Evolutionary conservation across 495 filamentous ascomycete species (phyloP), one percentile per base, ranked within the genome.

Genomic region (Aspergillus bridgeri): DNA sequence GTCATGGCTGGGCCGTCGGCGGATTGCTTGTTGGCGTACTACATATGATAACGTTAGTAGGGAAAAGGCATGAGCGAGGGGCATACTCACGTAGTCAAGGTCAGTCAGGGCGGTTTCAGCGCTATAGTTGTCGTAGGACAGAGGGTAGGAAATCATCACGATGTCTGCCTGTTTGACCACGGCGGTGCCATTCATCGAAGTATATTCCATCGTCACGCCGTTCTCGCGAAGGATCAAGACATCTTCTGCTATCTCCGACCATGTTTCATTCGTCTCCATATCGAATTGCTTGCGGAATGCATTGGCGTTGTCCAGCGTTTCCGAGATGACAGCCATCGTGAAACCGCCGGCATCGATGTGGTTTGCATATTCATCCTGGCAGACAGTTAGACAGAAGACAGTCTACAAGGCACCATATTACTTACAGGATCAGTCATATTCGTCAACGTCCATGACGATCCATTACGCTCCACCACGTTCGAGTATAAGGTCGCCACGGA

Each of bases 391-490:
- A 23, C 27, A 15, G 19, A 15, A 3, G 2, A 45, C 20, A 0
- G 2, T 46, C 8, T 2, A 52, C 21, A 17, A 2, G 13, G n/a
- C 5, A 33, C 42, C n/a, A 20, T 15, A 6, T 33, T 13, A 72
- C 76, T 63, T 66, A 82, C 81, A 18, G 89, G 89, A 69, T 92
- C 89, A 1, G 89, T 92, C 79, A 89, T 89, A 61, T 92, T 92
- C n/a, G 69, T 79, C 49, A 83, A 52, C 3, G 71, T 74, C 69
- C 78, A 83, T 11, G 54, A 65, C 33, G 75, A 77, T n/a, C 77
- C 75, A 64, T 88, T 87, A 24, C 69, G 79, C 42, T 73, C 71
- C 9, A 88, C 65, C 5, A 84, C 54, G 56, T 86, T 78, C 2
- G 72, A 70, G 65, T 81, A 87, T 42, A 87, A 75, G 0, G 77